Evolutionary conservation across 2,329 filamentous ascomycete species (phyloP).

Genomic region (Fusarium oligoseptatum): DNA sequence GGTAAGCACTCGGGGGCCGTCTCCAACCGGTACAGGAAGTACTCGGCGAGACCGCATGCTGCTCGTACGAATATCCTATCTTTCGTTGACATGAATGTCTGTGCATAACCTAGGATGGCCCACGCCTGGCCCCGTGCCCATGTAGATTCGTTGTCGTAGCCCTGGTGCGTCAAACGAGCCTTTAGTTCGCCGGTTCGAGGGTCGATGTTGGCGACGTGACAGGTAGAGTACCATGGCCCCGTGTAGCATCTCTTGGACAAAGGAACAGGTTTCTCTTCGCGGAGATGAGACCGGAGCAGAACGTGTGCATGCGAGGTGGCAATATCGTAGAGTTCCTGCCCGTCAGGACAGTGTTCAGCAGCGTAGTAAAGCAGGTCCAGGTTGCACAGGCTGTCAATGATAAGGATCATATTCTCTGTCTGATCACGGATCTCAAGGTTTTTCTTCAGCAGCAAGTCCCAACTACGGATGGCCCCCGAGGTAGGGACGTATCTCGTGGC

Average conservation of each 20-base stretch:
- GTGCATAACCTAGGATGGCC: slow-evolving; percentile 62
- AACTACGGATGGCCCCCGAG: slow-evolving; percentile 61
- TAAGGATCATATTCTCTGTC: slow-evolving; percentile 52
- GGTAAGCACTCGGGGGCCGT: slow-evolving; percentile 27
- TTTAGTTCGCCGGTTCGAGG: slow-evolving; percentile 15
- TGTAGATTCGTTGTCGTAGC: slow-evolving; percentile 59
- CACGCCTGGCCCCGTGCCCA: slow-evolving; percentile 65
- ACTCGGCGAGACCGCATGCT: slow-evolving; percentile 59
- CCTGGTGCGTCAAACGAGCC: slow-evolving; percentile 58
- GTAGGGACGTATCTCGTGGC: slow-evolving; percentile 57
- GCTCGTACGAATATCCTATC: slow-evolving; percentile 57
- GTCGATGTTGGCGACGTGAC: slow-evolving; percentile 61
- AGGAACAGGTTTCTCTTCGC: slow-evolving; percentile 40
- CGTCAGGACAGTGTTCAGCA: slow-evolving; percentile 41
- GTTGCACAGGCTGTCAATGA: slow-evolving; percentile 60
- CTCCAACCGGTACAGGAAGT: slow-evolving; percentile 59
- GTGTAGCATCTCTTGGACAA: slow-evolving; percentile 27
- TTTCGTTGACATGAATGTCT: slow-evolving; percentile 63
- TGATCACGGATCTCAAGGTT: slow-evolving; percentile 44
- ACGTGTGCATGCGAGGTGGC: slow-evolving; percentile 57
- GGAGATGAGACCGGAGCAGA: slow-evolving; percentile 56
- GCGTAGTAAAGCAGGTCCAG: slow-evolving; percentile 56
- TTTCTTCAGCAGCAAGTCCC: slow-evolving; percentile 56
- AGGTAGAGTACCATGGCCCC: slow-evolving; percentile 25
- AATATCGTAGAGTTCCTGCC: slow-evolving; percentile 49